Conservation (phyloP, 768 basidiomycete species). For the Zangia roseola region DNA sequence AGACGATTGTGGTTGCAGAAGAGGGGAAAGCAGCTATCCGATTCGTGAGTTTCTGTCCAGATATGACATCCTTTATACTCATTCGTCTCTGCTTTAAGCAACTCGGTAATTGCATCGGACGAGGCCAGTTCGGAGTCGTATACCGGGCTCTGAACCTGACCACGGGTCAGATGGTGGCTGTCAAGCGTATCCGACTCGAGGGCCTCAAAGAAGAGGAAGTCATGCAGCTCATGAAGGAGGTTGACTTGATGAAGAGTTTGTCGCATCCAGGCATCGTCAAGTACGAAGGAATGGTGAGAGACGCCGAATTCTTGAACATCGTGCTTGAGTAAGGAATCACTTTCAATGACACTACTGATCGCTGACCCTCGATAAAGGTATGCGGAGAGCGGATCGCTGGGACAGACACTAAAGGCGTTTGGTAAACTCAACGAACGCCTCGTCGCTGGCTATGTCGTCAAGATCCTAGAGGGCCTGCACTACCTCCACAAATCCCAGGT, state of each 20-base stretch:
- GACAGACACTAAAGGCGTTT: constrained; percentile 89
- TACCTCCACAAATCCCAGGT: constrained; percentile 90
- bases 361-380: constrained; percentile 53
- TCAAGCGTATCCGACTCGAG: constrained; percentile 90
- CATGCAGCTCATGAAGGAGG: constrained; percentile 88
- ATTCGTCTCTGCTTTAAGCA: constrained; percentile 51
- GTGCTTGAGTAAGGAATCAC: constrained; percentile 76
- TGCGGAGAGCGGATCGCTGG: constrained; percentile 94
- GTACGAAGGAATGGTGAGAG: constrained; percentile 94
- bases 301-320: constrained; percentile 86
- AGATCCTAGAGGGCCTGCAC: constrained; percentile 93
- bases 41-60: constrained; percentile 58
- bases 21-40: constrained; percentile 76
- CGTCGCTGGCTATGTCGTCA: constrained; percentile 90
- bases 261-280: constrained; percentile 96
- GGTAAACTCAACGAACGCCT: constrained; percentile 91
- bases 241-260: constrained; percentile 86
- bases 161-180: constrained; percentile 98
- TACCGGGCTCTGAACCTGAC: constrained; percentile 92
- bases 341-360: not conserved
- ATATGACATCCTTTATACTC: constrained; percentile 9
- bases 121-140: constrained; percentile 95
- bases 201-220: constrained; percentile 92
- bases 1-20: constrained; percentile 75
- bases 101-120: constrained; percentile 96